Evolutionary conservation across 2,329 filamentous ascomycete species (phyloP), one percentile per base, ranked within the genome.

Genomic region (Monosporascus sp.): DNA sequence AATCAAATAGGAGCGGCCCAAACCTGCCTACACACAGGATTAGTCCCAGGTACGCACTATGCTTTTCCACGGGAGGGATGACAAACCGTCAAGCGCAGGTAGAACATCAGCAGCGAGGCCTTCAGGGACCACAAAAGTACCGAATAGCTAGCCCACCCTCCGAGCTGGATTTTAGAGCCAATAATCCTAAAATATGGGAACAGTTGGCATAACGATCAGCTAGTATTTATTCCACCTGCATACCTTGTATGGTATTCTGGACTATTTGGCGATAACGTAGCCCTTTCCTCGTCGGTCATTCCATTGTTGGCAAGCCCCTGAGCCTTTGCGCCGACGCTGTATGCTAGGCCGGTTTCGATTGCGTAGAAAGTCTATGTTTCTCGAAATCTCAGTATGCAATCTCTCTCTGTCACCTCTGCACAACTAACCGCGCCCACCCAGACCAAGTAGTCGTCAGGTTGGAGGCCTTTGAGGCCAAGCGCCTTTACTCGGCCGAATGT

Each of bases 101-200:
- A 83, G 63, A 82, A 83, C 43, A 79, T 67, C 8, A 76, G 69
- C 70, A 82, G 75, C 53, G 78, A 80, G 1, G 74, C 64, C 65
- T 84, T 83, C 51, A 84, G 64, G 35, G 74, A 65, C 74, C 76
- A 81, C 46, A 83, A 64, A 27, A 83, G 64, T 7, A 74, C 63
- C 2, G 76, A 75, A 57, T 84, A 84, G 41, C 73, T 65, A 11
- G 74, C 75, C 80, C 81, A 84, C 17, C 79, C 78, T 0, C 76
- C 66, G 2, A 82, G 63, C 54, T 80, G 76, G 2, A 77, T 75
- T 60, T 81, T 78, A 20, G 75, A 81, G 0, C 79, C 80, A 9
- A 72, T 68, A 1, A 79, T 71, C 27, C 78, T 72, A 31, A 8
- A 8, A n/a, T 27, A 7, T 24, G 22, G 14, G 6, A 16, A 40